A percentile compares a stretch with the other conserved stretches of the same genome.
phyloP scores from a whole-genome alignment of 805 yeast species.

The Jamesozyma gamospora region DNA sequence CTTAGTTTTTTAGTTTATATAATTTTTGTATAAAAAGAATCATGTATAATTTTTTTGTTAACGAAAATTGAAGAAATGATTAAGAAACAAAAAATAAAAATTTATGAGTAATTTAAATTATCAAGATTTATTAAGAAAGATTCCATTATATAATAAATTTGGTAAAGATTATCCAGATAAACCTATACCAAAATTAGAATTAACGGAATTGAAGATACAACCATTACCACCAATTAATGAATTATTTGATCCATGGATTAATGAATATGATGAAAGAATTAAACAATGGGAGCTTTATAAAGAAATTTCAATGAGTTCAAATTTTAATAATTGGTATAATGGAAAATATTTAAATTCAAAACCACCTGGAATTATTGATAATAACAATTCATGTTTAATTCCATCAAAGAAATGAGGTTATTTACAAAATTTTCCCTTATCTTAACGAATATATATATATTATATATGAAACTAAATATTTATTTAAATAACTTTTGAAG shows the following conservation, averaged over 20 bases:
- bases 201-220: conserved; percentile 12
- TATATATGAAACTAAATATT: conserved; percentile 1
- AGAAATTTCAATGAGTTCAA: conserved; percentile 1
- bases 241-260: conserved; percentile 23
- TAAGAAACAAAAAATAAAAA: not conserved
- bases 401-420: conserved; percentile 7
- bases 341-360: conserved; percentile 17
- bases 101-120: conserved; percentile 5
- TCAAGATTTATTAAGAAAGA: conserved; percentile 11
- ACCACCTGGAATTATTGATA: conserved; percentile 23
- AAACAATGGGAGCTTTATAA: conserved; percentile 11
- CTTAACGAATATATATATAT: too few relatives aligned
- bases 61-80: too few relatives aligned
- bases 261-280: conserved; percentile 14
- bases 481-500: conserved; percentile 52
- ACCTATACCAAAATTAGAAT: conserved; percentile 2
- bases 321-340: conserved; percentile 21
- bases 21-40: too few relatives aligned
- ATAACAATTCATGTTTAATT: conserved; percentile 9
- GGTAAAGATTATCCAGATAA: conserved; percentile 17
- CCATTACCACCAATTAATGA: conserved; percentile 14
- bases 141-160: conserved; percentile 18
- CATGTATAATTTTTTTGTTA: not conserved
- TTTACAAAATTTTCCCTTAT: too few relatives aligned
- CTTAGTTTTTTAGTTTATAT: too few relatives aligned